A percentile compares a stretch with the other conserved stretches of the same genome.
phyloP scores from a whole-genome alignment of 148 eudicot genomes.

The Hydrangea macrophylla region DNA sequence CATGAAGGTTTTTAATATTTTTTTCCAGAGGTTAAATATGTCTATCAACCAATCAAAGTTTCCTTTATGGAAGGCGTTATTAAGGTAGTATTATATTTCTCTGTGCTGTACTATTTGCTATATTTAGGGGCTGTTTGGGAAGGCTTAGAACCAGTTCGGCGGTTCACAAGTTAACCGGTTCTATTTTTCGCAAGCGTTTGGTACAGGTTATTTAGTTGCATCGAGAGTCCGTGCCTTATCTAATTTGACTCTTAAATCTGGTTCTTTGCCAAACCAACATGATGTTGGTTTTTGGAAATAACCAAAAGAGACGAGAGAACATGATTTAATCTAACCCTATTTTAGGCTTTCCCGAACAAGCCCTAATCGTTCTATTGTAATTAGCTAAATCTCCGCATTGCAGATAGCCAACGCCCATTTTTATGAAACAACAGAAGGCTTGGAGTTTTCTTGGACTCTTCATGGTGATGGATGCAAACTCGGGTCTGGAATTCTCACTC shows the following conservation, averaged over 20 bases:
- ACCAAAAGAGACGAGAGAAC: too few relatives aligned
- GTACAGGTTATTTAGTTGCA: too few relatives aligned
- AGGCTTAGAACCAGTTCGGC: too few relatives aligned
- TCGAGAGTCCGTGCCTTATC: too few relatives aligned
- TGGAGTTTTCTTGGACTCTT: conserved; percentile 64
- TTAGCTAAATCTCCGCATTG: conserved; percentile 14
- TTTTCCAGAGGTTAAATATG: conserved; percentile 76
- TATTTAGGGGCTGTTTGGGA: too few relatives aligned
- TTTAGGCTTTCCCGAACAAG: too few relatives aligned
- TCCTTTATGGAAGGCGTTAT: conserved; percentile 57
- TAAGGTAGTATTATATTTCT: conserved; percentile 46
- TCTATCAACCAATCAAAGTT: conserved; percentile 93
- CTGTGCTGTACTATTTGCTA: conserved; percentile 2
- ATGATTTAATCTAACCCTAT: too few relatives aligned
- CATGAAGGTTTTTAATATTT: background rate
- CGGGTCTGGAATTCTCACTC: conserved; percentile 59
- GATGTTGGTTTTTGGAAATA: too few relatives aligned
- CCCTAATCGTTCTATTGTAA: conserved; percentile 11
- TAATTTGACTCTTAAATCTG: too few relatives aligned
- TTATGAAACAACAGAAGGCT: conserved; percentile 58
- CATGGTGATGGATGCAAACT: conserved; percentile 81
- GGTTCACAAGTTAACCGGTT: too few relatives aligned
- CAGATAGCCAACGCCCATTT: conserved; percentile 79
- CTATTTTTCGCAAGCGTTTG: too few relatives aligned
- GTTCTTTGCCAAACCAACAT: too few relatives aligned